phyloP scores from a whole-genome alignment of 2,329 filamentous ascomycete species.

The Fusarium gaditjirri region DNA sequence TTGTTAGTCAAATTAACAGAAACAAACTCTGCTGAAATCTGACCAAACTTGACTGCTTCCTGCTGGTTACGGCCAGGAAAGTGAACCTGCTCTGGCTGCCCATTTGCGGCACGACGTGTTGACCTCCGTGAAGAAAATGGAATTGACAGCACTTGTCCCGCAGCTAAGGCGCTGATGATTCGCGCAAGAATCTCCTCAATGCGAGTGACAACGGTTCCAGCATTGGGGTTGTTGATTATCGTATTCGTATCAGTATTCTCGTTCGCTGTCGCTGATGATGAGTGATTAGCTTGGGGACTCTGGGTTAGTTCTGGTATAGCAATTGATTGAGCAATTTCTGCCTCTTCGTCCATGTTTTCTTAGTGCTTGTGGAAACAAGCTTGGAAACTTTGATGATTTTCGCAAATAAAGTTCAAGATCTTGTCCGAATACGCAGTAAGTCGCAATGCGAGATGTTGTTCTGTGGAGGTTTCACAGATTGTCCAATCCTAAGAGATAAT shows the following conservation, averaged over 20 bases:
- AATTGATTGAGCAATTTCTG: conserved; percentile 1
- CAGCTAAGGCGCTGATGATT: conserved; percentile 44
- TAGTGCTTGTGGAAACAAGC: not conserved
- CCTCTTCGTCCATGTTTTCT: conserved; percentile 7
- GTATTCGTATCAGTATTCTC: conserved; percentile 41
- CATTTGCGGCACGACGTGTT: conserved; percentile 8
- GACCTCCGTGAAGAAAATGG: conserved; percentile 40
- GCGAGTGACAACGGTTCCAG: conserved; percentile 46
- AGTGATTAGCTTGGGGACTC: not conserved
- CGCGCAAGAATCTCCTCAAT: conserved; percentile 52
- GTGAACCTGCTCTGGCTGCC: conserved; percentile 36
- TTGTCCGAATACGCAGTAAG: conserved; percentile 23
- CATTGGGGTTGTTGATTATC: conserved; percentile 7
- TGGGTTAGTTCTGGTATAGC: conserved; percentile 20
- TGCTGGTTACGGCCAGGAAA: conserved; percentile 61
- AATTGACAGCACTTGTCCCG: conserved; percentile 44
- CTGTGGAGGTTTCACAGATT: conserved; percentile 6
- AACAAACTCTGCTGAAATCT: not conserved
- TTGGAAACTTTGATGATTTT: not conserved
- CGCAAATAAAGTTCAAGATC: not conserved
- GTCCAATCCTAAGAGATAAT: conserved; percentile 9
- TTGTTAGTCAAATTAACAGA: not conserved
- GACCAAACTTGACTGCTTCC: conserved; percentile 66
- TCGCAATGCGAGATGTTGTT: not conserved
- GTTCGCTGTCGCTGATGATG: not conserved